A percentile compares a stretch with the other conserved stretches of the same genome.
Evolutionary conservation across 1,284 basidiomycete species (phyloP).

Genomic region (Trametes hirsuta): DNA sequence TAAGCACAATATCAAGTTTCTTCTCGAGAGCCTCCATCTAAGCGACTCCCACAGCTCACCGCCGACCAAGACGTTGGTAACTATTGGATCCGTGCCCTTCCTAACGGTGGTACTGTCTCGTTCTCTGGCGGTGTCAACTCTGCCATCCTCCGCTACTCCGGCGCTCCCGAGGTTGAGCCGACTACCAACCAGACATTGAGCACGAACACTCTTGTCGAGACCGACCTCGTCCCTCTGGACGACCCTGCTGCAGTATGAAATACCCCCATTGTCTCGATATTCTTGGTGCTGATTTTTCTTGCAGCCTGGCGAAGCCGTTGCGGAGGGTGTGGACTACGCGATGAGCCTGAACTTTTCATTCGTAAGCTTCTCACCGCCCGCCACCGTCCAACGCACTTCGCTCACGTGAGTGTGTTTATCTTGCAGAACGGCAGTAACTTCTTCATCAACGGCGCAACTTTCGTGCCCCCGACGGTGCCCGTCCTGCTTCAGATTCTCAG

Average conservation of each 20-base stretch:
- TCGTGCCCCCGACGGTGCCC: slow-evolving; percentile 33
- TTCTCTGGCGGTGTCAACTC: slow-evolving; percentile 43
- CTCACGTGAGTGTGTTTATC: no score
- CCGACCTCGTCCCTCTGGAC: slow-evolving; percentile 27
- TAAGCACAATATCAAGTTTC: slow-evolving; percentile 14
- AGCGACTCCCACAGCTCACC: slow-evolving; percentile 5
- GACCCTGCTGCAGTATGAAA: slow-evolving; percentile 16
- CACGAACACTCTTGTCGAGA: slow-evolving; percentile 32
- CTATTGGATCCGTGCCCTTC: slow-evolving; percentile 28
- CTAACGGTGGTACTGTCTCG: slow-evolving; percentile 34
- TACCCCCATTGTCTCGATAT: neutral
- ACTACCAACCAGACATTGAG: slow-evolving; percentile 32
- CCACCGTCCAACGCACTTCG: neutral
- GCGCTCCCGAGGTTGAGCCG: slow-evolving; percentile 50
- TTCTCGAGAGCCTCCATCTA: neutral
- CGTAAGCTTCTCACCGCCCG: slow-evolving; percentile 22
- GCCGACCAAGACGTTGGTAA: slow-evolving; percentile 21
- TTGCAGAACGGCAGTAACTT: slow-evolving; percentile 17
- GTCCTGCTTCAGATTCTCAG: slow-evolving; percentile 41
- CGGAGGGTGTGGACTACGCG: slow-evolving; percentile 35
- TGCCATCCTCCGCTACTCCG: slow-evolving; percentile 29
- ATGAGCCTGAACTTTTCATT: slow-evolving; percentile 30
- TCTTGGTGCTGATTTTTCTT: neutral
- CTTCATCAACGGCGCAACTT: slow-evolving; percentile 32
- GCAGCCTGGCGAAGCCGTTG: slow-evolving; percentile 26